Evolutionary conservation across 257 asterid species (phyloP).

Genomic region (Penstemon eatonii): DNA sequence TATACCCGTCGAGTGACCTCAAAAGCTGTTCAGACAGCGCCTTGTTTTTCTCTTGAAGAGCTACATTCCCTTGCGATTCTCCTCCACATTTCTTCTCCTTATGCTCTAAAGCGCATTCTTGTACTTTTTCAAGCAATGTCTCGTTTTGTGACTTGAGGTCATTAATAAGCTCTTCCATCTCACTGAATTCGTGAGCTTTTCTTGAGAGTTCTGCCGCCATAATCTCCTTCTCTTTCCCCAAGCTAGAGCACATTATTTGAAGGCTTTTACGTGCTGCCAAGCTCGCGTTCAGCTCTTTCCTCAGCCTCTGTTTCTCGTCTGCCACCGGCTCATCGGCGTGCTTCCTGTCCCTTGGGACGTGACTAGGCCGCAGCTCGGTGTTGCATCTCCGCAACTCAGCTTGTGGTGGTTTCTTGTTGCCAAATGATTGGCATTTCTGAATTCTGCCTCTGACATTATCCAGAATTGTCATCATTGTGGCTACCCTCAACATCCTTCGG

Average conservation of each 20-base stretch:
- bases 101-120: conserved; percentile 37
- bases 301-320: conserved; percentile 57
- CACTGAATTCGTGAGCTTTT: conserved; percentile 51
- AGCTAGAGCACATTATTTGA: conserved; percentile 66
- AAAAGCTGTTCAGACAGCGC: conserved; percentile 46
- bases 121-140: conserved; percentile 45
- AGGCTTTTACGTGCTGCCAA: conserved; percentile 60
- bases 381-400: conserved; percentile 42
- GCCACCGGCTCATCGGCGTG: conserved; percentile 10
- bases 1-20: conserved; percentile 53
- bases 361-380: conserved; percentile 35
- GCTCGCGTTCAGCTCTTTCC: conserved; percentile 49
- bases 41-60: conserved; percentile 50
- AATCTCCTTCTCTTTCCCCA: conserved; percentile 75
- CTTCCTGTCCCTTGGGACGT: conserved; percentile 36
- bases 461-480: conserved; percentile 78
- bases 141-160: conserved; percentile 53
- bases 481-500: conserved; percentile 80
- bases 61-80: conserved; percentile 34
- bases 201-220: conserved; percentile 63
- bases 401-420: conserved; percentile 35
- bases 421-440: conserved; percentile 66
- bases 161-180: conserved; percentile 53
- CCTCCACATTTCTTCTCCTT: conserved; percentile 25
- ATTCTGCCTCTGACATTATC: conserved; percentile 59